Base-by-base conservation (phyloP, 768 basidiomycete genomes). In the Vishniacozyma victoriae region DNA sequence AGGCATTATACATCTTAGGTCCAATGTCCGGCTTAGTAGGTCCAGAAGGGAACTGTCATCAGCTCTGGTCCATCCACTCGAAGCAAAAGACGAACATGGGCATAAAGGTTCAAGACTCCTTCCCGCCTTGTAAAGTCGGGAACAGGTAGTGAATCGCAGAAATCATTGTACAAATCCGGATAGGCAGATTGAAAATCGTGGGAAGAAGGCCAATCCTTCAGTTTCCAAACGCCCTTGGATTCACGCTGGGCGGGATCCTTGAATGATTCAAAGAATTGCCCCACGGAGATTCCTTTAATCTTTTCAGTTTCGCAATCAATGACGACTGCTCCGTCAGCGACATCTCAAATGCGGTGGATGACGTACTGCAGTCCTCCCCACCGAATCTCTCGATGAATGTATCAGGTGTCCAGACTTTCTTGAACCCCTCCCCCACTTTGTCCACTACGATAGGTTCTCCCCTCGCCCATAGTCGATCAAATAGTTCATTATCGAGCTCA, bases 161-260 rank as follows among this genome's bases (percentile, higher is more conserved):
- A 95, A 65, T 95, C 92, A 26, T 85, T 79, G 62, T 81, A 96
- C 11, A 95, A 75, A 44, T 84, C 83, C 0, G 91, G 92, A 67
- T 90, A 89, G 1, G 80, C 79, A 2, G 78, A 76, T 63, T 82
- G 83, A 74, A 97, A 93, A 55, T 93, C 90, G 2, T 80, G 78
- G 7, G 84, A 83, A 0, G 87, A 80, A 3, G 92, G 92, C 91
- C 92, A 97, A 73, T 97, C 92, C 84, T 88, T 89, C 52, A 91
- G 71, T 72, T 89, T 90, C 81, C 81, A 77, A 46, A 82, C 43
- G 16, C 25, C 42, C 24, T 40, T 35, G 19, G 33, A 27, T n/a
- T n/a, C n/a, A 81, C 75, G 5, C 70, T 79, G 53, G 77, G 50
- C 77, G 46, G 83, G 83, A 41, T 78, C 75, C 48, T 87, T 87